Evolutionary conservation across 305 asterid genomes (phyloP).

Genomic region (Fraxinus velutina): DNA sequence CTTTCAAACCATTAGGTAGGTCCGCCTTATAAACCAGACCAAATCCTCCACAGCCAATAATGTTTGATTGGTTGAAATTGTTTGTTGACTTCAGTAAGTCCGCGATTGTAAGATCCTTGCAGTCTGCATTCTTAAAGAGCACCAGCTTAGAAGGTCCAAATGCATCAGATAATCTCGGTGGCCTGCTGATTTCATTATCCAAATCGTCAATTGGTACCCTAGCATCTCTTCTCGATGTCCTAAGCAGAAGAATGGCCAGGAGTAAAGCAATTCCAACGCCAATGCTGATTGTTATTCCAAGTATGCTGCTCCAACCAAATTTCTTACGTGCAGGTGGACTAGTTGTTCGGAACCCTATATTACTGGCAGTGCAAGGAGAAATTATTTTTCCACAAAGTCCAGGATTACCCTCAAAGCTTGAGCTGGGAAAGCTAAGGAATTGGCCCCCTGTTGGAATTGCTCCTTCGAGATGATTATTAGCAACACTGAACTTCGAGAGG

Average conservation of each 20-base stretch:
- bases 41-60: not conserved
- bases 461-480: constrained; percentile 71
- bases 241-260: not conserved
- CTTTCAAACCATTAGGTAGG: not conserved
- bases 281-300: not conserved
- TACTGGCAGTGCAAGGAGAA: constrained; percentile 52
- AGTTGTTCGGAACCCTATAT: not conserved
- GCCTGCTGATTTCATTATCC: not conserved
- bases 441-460: constrained; percentile 84
- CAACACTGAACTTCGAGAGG: constrained; percentile 39
- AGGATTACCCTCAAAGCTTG: constrained; percentile 33
- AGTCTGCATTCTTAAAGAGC: not conserved
- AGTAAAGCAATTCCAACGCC: not conserved
- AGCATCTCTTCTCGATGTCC: not conserved
- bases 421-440: constrained; percentile 69
- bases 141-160: not conserved
- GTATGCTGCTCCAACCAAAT: not conserved
- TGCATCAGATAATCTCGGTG: not conserved
- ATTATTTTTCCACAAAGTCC: constrained; percentile 68
- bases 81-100: not conserved
- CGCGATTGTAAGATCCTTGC: not conserved
- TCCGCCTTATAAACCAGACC: not conserved
- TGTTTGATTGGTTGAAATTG: not conserved
- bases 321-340: not conserved
- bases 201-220: not conserved